Evolutionary conservation across 331 rosid species (phyloP).

Genomic region (Quercus tomentella): DNA sequence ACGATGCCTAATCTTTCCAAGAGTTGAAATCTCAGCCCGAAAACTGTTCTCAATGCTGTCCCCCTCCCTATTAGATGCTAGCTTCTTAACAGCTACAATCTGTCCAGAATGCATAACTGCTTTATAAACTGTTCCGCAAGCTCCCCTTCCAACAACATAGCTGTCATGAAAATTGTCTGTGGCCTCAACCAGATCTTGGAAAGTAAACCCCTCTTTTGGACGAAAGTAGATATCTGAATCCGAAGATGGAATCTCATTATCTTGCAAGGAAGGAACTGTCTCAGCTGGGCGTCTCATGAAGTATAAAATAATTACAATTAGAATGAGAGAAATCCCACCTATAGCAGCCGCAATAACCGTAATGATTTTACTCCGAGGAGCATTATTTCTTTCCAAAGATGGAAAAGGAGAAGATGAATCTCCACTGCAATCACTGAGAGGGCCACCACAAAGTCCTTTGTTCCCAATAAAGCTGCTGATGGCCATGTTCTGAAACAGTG

Average conservation of each 20-base stretch:
- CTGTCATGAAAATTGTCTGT: conserved; percentile 73
- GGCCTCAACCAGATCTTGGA: conserved; percentile 87
- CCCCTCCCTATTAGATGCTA: conserved; percentile 87
- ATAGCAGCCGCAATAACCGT: conserved; percentile 56
- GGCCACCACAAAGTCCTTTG: conserved; percentile 77
- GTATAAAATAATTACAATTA: conserved; percentile 62
- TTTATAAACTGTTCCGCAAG: conserved; percentile 91
- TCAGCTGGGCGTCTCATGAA: conserved; percentile 58
- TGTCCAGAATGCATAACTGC: conserved; percentile 69
- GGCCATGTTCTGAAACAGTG: conserved; percentile 69
- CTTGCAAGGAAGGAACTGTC: conserved; percentile 33
- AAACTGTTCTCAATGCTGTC: conserved; percentile 76
- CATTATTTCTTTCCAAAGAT: background rate
- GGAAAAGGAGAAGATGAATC: conserved; percentile 35
- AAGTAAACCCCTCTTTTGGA: conserved; percentile 75
- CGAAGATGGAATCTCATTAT: conserved; percentile 47
- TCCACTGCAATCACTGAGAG: conserved; percentile 49
- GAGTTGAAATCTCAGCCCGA: conserved; percentile 80
- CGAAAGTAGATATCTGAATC: conserved; percentile 81
- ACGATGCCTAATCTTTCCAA: conserved; percentile 93
- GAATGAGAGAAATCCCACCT: conserved; percentile 87
- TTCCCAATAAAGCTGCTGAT: conserved; percentile 64
- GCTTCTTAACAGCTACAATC: conserved; percentile 83
- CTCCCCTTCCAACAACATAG: conserved; percentile 81
- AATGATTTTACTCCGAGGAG: conserved; percentile 55